A percentile compares a stretch with the other conserved stretches of the same genome.
phyloP scores from a whole-genome alignment of 2,329 filamentous ascomycete genomes.

The Alternaria arbusti region DNA sequence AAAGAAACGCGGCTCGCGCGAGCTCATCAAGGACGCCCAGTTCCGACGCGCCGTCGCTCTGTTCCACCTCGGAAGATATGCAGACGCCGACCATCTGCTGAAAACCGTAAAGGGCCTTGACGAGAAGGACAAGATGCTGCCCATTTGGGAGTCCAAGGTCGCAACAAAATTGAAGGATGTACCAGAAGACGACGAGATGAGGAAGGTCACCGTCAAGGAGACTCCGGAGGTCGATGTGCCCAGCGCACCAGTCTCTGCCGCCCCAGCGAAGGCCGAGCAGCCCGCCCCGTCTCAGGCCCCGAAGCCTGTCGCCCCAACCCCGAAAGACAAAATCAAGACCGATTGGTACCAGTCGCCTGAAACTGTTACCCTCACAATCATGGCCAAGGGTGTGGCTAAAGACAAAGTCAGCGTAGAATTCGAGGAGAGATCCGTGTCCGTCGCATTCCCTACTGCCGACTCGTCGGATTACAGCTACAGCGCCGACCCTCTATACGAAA shows the following conservation, averaged over 20 bases:
- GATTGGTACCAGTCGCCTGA: constrained; percentile 72
- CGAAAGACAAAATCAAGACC: constrained; percentile 66
- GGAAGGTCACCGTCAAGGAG: constrained; percentile 51
- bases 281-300: constrained; percentile 27
- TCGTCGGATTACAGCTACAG: constrained; percentile 65
- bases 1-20: constrained; percentile 74
- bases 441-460: constrained; percentile 64
- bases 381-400: constrained; percentile 68
- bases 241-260: constrained; percentile 40
- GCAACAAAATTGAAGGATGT: constrained; percentile 59
- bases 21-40: constrained; percentile 80
- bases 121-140: constrained; percentile 58
- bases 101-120: constrained; percentile 62
- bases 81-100: constrained; percentile 76
- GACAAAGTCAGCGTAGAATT: constrained; percentile 62
- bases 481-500: constrained; percentile 70
- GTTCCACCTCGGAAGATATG: constrained; percentile 72
- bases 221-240: constrained; percentile 59
- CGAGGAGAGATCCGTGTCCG: constrained; percentile 56
- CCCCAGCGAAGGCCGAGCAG: constrained; percentile 5
- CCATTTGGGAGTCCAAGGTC: constrained; percentile 66
- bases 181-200: constrained; percentile 57
- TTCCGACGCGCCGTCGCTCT: constrained; percentile 79
- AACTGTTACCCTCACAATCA: constrained; percentile 68
- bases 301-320: constrained; percentile 47